phyloP scores from a whole-genome alignment of 2,329 filamentous ascomycete species.

The Thelonectria rubi region DNA sequence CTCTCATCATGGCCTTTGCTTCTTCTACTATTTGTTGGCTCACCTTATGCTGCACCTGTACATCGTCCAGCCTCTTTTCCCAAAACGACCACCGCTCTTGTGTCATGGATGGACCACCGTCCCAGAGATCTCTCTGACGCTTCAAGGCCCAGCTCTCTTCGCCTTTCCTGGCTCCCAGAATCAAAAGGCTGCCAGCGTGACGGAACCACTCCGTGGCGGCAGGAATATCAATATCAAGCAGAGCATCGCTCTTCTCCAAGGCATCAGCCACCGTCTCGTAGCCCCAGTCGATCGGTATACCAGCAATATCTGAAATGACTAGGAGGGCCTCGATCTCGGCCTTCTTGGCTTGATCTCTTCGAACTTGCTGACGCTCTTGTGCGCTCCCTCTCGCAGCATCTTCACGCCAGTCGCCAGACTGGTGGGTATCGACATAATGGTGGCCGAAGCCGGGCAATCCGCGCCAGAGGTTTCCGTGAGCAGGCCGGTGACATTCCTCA shows the following conservation, averaged over 20 bases:
- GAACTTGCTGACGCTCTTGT: background rate
- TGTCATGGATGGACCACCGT: background rate
- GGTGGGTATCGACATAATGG: background rate
- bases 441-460: conserved; percentile 3
- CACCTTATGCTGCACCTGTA: background rate
- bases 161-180: background rate
- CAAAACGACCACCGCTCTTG: background rate
- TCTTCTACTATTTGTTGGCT: background rate
- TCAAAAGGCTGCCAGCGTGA: background rate
- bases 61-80: background rate
- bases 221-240: background rate
- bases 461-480: background rate
- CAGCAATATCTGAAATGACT: background rate
- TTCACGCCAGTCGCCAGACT: background rate
- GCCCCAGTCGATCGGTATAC: conserved; percentile 2
- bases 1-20: background rate
- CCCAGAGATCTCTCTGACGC: background rate
- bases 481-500: background rate
- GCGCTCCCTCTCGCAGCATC: background rate
- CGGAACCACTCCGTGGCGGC: conserved; percentile 2
- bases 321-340: conserved; percentile 1
- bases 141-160: conserved; percentile 7
- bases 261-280: conserved; percentile 3
- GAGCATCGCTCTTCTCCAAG: conserved; percentile 2
- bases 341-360: background rate